phyloP scores from a whole-genome alignment of 2,329 filamentous ascomycete genomes.

The Aspergillus alliaceus region DNA sequence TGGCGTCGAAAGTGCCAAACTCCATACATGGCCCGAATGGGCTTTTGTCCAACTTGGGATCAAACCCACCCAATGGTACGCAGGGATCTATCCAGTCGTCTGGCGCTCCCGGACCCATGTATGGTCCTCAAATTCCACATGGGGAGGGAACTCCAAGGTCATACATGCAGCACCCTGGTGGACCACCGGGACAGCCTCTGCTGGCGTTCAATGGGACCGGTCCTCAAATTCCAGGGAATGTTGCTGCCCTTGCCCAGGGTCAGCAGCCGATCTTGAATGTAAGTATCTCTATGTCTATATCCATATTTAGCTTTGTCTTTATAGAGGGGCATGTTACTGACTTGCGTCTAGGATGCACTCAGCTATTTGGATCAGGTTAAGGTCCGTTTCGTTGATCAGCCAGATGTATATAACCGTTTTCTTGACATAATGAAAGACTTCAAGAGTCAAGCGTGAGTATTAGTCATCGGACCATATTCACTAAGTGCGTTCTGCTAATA shows the following conservation, averaged over 20 bases:
- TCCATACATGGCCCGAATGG: slow-evolving; percentile 92
- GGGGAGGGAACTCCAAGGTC: slow-evolving; percentile 55
- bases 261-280: slow-evolving; percentile 79
- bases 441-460: slow-evolving; percentile 85
- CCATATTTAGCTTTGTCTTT: neutral
- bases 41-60: slow-evolving; percentile 72
- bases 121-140: slow-evolving; percentile 67
- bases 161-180: slow-evolving; percentile 63
- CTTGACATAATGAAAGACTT: slow-evolving; percentile 99
- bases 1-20: slow-evolving; percentile 75
- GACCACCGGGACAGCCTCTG: slow-evolving; percentile 54
- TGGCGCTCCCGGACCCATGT: slow-evolving; percentile 63
- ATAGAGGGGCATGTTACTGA: neutral
- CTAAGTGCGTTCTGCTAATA: slow-evolving; percentile 13
- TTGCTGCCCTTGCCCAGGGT: slow-evolving; percentile 67
- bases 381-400: slow-evolving; percentile 93
- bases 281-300: slow-evolving; percentile 32
- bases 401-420: slow-evolving; percentile 95
- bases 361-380: slow-evolving; percentile 98
- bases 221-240: slow-evolving; percentile 48
- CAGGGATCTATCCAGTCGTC: slow-evolving; percentile 58
- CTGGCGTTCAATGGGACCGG: slow-evolving; percentile 48
- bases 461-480: slow-evolving; percentile 1
- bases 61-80: slow-evolving; percentile 55
- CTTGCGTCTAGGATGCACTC: slow-evolving; percentile 69